Evolutionary conservation across 371 early-diverging fungal genomes (phyloP).

Genomic region (Syncephalastrum racemosum): DNA sequence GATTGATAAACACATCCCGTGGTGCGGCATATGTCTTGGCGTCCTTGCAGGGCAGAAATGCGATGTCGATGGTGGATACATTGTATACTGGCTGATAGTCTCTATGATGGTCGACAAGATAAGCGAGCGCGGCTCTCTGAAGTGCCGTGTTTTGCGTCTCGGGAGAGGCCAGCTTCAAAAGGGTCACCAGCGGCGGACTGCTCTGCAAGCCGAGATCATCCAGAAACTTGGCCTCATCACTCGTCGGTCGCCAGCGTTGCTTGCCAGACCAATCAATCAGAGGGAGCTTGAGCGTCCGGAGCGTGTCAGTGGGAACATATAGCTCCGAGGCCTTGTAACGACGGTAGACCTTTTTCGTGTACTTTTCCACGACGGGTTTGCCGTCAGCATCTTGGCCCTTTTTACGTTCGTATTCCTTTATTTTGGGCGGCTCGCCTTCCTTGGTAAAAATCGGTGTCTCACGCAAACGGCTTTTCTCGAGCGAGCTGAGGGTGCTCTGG

Average conservation of each 20-base stretch:
- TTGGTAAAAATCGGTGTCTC: slow-evolving; percentile 73
- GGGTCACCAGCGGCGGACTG: slow-evolving; percentile 51
- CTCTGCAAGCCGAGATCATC: slow-evolving; percentile 61
- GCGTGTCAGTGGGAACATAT: slow-evolving; percentile 67
- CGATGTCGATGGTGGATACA: slow-evolving; percentile 37
- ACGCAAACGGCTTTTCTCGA: slow-evolving; percentile 64
- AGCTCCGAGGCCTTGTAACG: slow-evolving; percentile 74
- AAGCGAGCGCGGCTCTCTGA: slow-evolving; percentile 57
- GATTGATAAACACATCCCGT: slow-evolving; percentile 63
- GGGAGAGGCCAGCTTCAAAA: slow-evolving; percentile 58
- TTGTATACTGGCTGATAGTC: slow-evolving; percentile 54
- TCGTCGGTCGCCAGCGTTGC: slow-evolving; percentile 48
- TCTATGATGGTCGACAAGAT: slow-evolving; percentile 73
- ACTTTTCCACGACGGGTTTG: slow-evolving; percentile 20
- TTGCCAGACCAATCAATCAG: slow-evolving; percentile 68
- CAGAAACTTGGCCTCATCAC: slow-evolving; percentile 67
- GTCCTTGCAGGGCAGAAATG: slow-evolving; percentile 68
- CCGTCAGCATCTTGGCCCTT: slow-evolving; percentile 16
- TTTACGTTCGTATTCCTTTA: slow-evolving; percentile 19
- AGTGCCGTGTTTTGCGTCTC: slow-evolving; percentile 26
- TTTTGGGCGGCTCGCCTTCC: slow-evolving; percentile 39
- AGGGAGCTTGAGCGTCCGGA: slow-evolving; percentile 64
- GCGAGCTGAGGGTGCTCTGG: slow-evolving; percentile 56
- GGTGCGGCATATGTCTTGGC: slow-evolving; percentile 49
- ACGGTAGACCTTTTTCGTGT: slow-evolving; percentile 22